Percentiles rank a stretch among this genome's conserved stretches.
phyloP scores from a whole-genome alignment of 2,329 filamentous ascomycete genomes.

The Colletotrichum sp. region DNA sequence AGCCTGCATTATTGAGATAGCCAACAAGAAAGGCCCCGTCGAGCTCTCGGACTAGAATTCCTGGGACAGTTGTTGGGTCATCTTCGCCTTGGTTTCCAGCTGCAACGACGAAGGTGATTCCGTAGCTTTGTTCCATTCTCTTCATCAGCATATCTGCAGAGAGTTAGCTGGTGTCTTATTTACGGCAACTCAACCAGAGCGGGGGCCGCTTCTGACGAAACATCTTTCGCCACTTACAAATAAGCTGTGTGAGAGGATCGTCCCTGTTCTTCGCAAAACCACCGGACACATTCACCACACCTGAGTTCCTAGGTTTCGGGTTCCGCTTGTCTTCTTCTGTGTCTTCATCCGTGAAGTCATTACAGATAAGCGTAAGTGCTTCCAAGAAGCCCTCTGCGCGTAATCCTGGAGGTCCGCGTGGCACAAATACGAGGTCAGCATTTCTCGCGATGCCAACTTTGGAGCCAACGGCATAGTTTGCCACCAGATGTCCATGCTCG shows the following conservation, averaged over 20 bases:
- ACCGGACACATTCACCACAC: neutral
- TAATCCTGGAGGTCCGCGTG: neutral
- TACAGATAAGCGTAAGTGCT: neutral
- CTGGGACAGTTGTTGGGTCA: neutral
- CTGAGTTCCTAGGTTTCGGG: neutral
- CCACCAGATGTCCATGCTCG: neutral
- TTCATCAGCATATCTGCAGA: neutral
- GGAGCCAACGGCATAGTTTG: neutral
- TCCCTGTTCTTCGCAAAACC: neutral
- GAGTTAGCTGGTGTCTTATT: neutral
- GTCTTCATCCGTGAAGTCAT: neutral
- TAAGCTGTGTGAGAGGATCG: neutral
- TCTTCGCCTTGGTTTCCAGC: neutral
- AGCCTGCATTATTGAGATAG: neutral
- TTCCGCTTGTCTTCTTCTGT: neutral
- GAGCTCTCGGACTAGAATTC: neutral
- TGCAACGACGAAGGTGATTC: neutral
- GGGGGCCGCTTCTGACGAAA: neutral
- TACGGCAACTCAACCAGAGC: neutral
- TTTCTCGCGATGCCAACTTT: neutral
- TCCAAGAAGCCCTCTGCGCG: neutral
- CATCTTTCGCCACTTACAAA: neutral
- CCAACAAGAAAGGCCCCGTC: neutral
- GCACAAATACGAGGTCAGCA: neutral
- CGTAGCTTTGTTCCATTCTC: neutral